Percentiles rank a stretch among this genome's conserved stretches.
Evolutionary conservation across 148 eudicot species (phyloP).

Genomic region (Amaranthus cruentus): DNA sequence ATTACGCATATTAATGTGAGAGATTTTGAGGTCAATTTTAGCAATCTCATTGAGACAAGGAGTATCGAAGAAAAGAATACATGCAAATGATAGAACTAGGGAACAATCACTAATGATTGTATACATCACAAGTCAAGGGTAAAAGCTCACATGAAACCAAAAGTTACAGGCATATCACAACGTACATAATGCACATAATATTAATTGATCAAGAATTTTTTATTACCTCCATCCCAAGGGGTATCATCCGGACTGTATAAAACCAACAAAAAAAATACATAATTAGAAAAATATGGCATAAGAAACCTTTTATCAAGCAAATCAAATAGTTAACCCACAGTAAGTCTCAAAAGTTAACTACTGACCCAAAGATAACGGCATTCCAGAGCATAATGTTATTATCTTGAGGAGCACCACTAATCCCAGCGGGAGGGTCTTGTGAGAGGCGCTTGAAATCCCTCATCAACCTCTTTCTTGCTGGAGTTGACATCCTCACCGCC

Average conservation of each 20-base stretch:
- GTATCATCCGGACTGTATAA: constrained; percentile 69
- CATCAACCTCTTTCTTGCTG: constrained; percentile 70
- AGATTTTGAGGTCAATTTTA: too few relatives aligned
- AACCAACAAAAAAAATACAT: constrained; percentile 11
- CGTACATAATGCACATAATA: not conserved
- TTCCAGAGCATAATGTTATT: constrained; percentile 76
- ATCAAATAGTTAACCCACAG: not conserved
- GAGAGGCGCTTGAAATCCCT: constrained; percentile 68
- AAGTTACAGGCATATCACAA: not conserved
- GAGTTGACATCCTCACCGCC: constrained; percentile 66
- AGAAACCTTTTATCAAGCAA: not conserved
- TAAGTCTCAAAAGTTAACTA: not conserved
- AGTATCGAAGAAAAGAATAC: not conserved
- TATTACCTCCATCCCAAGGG: constrained; percentile 73
- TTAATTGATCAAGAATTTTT: constrained; percentile 3
- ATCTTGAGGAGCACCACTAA: constrained; percentile 72
- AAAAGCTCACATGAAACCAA: not conserved
- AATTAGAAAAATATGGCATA: not conserved
- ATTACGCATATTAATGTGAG: too few relatives aligned
- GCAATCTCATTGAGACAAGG: too few relatives aligned
- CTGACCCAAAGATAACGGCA: constrained; percentile 74
- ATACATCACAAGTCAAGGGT: not conserved
- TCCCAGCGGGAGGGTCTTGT: constrained; percentile 77
- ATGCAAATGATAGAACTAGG: not conserved
- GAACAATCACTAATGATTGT: not conserved